Percentiles rank a stretch among this genome's conserved stretches.
Evolutionary conservation across 441 rosid species (phyloP).

Genomic region (Gossypium laxum): DNA sequence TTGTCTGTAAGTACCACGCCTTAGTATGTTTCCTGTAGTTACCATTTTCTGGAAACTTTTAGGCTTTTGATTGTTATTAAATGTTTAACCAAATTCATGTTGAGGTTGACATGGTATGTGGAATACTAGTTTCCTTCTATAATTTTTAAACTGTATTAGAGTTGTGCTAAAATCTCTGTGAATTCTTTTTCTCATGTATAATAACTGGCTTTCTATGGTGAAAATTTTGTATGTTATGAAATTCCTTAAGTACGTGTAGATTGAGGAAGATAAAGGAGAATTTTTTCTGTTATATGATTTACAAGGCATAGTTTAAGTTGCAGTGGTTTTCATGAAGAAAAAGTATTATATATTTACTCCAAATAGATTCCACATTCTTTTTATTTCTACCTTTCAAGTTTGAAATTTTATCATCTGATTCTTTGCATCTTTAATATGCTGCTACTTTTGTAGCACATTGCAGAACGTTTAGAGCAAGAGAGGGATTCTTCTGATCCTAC

Average conservation of each 20-base stretch:
- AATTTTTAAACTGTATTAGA: not conserved
- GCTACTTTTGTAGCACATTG: slow-evolving; percentile 68
- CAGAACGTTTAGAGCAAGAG: slow-evolving; percentile 71
- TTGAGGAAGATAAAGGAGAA: not conserved
- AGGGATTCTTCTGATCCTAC: slow-evolving; percentile 56
- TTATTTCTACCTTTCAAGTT: not conserved
- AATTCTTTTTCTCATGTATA: not conserved
- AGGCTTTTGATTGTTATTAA: not conserved
- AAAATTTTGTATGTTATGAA: not conserved
- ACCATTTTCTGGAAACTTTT: not conserved
- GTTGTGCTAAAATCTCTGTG: not conserved
- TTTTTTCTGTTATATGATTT: not conserved
- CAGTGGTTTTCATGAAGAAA: not conserved
- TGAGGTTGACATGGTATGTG: not conserved
- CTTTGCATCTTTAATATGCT: slow-evolving; percentile 34
- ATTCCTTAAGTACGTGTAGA: not conserved
- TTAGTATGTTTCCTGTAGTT: not conserved
- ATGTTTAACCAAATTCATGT: not conserved
- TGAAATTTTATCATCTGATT: slow-evolving; percentile 33
- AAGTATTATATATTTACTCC: not conserved
- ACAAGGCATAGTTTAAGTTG: not conserved
- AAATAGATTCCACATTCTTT: not conserved
- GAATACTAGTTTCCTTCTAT: not conserved
- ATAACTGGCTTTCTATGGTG: not conserved
- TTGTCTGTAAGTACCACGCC: slow-evolving; percentile 46